Evolutionary conservation across 208 protist species (phyloP).

Genomic region (Borovskyia barvae): DNA sequence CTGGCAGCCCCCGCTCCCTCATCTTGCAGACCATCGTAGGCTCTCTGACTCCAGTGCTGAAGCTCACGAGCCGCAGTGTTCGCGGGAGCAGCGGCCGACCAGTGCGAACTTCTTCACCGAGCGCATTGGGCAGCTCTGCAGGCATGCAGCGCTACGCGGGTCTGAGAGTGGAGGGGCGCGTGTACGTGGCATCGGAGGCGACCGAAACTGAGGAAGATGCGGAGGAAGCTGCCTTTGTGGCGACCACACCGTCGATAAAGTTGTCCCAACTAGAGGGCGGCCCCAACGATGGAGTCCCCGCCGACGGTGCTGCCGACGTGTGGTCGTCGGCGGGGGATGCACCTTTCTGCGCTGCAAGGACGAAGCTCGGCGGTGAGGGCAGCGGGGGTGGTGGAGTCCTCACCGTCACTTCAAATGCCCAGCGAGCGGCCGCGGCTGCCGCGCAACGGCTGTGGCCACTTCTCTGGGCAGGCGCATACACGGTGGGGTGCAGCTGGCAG

Average conservation of each 20-base stretch:
- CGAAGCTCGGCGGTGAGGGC: too few species aligned
- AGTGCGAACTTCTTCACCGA: not conserved
- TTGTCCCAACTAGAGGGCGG: too few species aligned
- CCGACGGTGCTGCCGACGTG: too few species aligned
- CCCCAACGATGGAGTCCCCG: too few species aligned
- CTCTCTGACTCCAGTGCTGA: constrained; percentile 38
- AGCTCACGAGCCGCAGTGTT: constrained; percentile 8
- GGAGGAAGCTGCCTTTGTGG: not conserved
- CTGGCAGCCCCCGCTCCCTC: constrained; percentile 41
- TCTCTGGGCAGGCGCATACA: constrained; percentile 57
- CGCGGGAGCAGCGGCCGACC: not conserved
- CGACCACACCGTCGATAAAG: not conserved
- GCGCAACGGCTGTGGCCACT: constrained; percentile 55
- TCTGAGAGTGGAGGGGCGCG: constrained; percentile 13
- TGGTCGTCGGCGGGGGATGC: not conserved
- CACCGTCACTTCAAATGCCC: constrained; percentile 15
- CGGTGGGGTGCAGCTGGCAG: constrained; percentile 72
- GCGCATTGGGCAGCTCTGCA: not conserved
- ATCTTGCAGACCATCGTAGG: constrained; percentile 70
- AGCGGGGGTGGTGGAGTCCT: not conserved
- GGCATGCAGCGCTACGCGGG: constrained; percentile 20
- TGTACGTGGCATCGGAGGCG: constrained; percentile 10
- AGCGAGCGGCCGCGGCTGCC: constrained; percentile 19
- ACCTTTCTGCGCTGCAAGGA: too few species aligned
- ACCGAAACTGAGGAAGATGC: not conserved